A percentile compares a stretch with the other conserved stretches of the same genome.
Evolutionary conservation across 352 stramenopile species (phyloP).

Genomic region (Aphanomyces cochlioides): DNA sequence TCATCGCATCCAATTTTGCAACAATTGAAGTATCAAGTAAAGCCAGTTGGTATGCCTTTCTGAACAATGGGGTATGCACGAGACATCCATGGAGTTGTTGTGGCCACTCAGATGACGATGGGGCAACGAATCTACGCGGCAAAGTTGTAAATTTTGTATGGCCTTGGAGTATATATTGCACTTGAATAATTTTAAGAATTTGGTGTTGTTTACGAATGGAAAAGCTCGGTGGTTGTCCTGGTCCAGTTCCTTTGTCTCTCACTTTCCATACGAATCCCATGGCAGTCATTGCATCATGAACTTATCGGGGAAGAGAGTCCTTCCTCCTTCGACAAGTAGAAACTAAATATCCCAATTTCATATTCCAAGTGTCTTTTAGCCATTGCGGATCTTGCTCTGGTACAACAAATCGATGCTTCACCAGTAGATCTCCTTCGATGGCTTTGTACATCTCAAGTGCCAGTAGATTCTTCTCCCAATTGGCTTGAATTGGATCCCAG

Average conservation of each 20-base stretch:
- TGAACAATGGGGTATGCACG: not conserved
- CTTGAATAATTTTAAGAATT: too few relatives aligned
- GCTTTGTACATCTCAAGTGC: not conserved
- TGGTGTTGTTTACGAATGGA: too few relatives aligned
- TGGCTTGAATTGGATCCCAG: not conserved
- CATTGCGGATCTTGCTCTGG: not conserved
- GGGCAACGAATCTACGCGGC: not conserved
- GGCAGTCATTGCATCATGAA: too few relatives aligned
- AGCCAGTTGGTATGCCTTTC: not conserved
- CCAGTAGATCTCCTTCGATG: not conserved
- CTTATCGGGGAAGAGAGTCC: not conserved
- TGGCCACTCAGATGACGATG: too few relatives aligned
- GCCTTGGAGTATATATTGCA: too few relatives aligned
- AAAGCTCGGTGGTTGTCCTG: too few relatives aligned
- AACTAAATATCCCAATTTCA: not conserved
- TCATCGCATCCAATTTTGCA: too few relatives aligned
- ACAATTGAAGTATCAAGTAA: not conserved
- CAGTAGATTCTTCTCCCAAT: not conserved
- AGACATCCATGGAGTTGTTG: not conserved
- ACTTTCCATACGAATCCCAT: not conserved
- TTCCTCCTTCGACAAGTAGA: not conserved
- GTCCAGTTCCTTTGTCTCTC: too few relatives aligned
- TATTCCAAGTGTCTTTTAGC: not conserved
- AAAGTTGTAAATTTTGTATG: conserved; percentile 2
- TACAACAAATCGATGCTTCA: not conserved